Evolutionary conservation across 2,329 filamentous ascomycete genomes (phyloP), one percentile per base, ranked within the genome.

Genomic region (Drechslera avenae): DNA sequence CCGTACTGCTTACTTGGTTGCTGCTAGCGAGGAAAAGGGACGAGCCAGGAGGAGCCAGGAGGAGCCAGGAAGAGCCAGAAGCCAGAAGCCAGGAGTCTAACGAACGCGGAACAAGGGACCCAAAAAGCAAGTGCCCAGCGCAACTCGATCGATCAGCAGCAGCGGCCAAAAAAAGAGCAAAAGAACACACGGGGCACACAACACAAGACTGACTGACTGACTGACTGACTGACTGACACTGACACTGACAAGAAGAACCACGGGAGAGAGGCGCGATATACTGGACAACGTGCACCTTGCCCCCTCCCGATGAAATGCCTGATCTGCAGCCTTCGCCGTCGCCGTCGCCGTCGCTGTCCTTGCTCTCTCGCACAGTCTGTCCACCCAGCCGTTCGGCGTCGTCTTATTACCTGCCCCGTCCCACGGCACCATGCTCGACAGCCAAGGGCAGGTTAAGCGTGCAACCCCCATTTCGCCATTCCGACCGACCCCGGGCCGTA

Each of bases 251-350:
- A n/a, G n/a, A n/a, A n/a, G n/a, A n/a, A n/a, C n/a, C n/a, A n/a
- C n/a, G n/a, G n/a, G n/a, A n/a, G n/a, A n/a, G n/a, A n/a, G 47
- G 37, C 41, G 14, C 47, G 13, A 39, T 26, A 52, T 35, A 52
- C n/a, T n/a, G n/a, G n/a, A 52, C 52, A 52, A 51, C 41, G 47
- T 52, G 40, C 23, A 39, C 39, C 36, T 26, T 52, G 52, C 44
- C 49, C 39, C 36, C 19, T 52, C 49, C 44, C 49, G 49, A 48
- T 35, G 16, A 23, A 42, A 52, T 55, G 44, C 52, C 52, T 55
- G 49, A 48, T 45, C 30, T 34, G 45, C 44, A 44, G n/a, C n/a
- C n/a, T n/a, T n/a, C n/a, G n/a, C 44, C 52, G 49, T 49, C n/a
- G n/a, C n/a, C n/a, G n/a, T 55, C 40, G 49, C 41, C 30, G 37